Percentiles rank a stretch among this genome's conserved stretches.
phyloP scores from a whole-genome alignment of 345 rosid genomes.

The Luvunga scandens region DNA sequence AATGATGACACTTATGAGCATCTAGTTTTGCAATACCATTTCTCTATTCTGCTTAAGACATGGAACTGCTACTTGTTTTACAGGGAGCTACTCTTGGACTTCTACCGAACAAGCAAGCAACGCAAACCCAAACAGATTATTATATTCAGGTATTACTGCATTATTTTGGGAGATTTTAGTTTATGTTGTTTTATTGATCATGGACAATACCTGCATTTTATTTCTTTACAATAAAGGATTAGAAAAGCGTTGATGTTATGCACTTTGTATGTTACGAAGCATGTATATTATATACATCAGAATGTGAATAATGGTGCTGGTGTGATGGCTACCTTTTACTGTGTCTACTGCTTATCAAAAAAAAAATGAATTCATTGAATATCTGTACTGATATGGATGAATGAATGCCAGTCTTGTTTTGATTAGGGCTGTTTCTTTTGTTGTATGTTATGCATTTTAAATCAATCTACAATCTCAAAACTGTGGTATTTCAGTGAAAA shows the following conservation, averaged over 20 bases:
- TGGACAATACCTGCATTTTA: not conserved
- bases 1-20: not conserved
- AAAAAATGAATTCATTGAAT: not conserved
- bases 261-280: not conserved
- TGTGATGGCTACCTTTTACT: not conserved
- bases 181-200: not conserved
- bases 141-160: slow-evolving; percentile 62
- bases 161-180: not conserved
- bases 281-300: not conserved
- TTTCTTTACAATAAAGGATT: not conserved
- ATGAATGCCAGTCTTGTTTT: not conserved
- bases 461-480: not conserved
- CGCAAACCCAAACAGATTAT: slow-evolving; percentile 76
- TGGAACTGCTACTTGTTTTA: slow-evolving; percentile 13
- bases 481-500: not conserved
- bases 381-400: not conserved
- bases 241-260: not conserved
- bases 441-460: not conserved
- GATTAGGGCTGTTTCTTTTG: not conserved
- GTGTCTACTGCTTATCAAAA: not conserved
- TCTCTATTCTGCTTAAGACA: not conserved
- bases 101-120: slow-evolving; percentile 47
- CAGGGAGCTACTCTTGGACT: slow-evolving; percentile 73
- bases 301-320: not conserved
- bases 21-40: not conserved